Conservation (phyloP, 129 eudicot species). For the Chrysanthemum makinoi region DNA sequence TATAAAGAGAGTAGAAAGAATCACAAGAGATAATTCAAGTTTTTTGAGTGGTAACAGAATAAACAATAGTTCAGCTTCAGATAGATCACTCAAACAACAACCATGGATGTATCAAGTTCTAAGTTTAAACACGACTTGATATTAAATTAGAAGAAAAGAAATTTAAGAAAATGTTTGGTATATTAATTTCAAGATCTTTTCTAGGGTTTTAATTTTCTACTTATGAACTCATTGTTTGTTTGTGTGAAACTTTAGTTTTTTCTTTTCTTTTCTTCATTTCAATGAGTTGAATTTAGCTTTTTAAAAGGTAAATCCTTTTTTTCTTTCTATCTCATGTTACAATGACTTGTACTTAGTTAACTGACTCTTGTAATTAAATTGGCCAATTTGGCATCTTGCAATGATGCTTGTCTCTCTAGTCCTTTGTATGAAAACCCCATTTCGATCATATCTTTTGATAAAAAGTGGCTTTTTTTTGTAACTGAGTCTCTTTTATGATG, state of each 20-base stretch:
- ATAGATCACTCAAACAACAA: constrained; percentile 50
- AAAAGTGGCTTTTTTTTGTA: constrained; percentile 20
- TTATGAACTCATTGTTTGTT: constrained; percentile 29
- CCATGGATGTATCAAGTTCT: constrained; percentile 85
- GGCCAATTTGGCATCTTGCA: constrained; percentile 34
- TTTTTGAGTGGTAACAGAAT: constrained; percentile 34
- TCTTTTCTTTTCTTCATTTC: constrained; percentile 15
- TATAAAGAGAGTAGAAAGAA: constrained; percentile 33
- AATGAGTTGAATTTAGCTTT: constrained; percentile 36
- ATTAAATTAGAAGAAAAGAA: neutral
- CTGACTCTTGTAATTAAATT: constrained; percentile 28
- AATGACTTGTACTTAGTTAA: constrained; percentile 24
- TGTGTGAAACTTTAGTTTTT: constrained; percentile 36
- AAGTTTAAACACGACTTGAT: constrained; percentile 74
- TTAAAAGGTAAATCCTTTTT: constrained; percentile 24
- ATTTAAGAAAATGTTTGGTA: constrained; percentile 27
- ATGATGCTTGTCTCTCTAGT: constrained; percentile 36
- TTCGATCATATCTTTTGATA: constrained; percentile 19
- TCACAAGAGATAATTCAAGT: constrained; percentile 31
- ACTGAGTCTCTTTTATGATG: constrained; percentile 24
- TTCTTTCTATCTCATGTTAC: constrained; percentile 1
- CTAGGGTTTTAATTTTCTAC: constrained; percentile 30
- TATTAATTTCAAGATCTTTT: constrained; percentile 34
- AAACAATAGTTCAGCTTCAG: constrained; percentile 35
- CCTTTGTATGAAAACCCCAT: constrained; percentile 27